phyloP scores from a whole-genome alignment of 2,329 filamentous ascomycete genomes.

The Hymenoscyphus repandus region DNA sequence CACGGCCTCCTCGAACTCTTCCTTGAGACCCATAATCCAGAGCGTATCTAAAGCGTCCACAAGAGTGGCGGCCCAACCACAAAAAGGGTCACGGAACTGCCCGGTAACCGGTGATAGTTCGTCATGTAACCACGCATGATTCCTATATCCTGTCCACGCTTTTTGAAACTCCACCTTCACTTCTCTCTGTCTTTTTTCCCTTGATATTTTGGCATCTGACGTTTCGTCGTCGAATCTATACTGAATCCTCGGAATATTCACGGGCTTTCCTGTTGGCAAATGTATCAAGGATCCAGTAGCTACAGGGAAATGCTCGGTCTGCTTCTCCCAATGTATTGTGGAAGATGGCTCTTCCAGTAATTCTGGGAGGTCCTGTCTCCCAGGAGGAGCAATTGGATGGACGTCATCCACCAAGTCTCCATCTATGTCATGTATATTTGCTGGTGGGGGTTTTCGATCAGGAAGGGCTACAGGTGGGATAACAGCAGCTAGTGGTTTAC shows the following conservation, averaged over 20 bases:
- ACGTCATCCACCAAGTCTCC: slow-evolving; percentile 17
- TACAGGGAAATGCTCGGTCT: slow-evolving; percentile 73
- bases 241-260: slow-evolving; percentile 72
- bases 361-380: slow-evolving; percentile 22
- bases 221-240: slow-evolving; percentile 64
- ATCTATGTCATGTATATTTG: slow-evolving; percentile 7
- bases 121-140: slow-evolving; percentile 78
- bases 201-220: slow-evolving; percentile 51
- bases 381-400: slow-evolving; percentile 26
- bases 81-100: slow-evolving; percentile 72
- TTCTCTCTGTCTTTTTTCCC: slow-evolving; percentile 56
- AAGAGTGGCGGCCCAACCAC: slow-evolving; percentile 83
- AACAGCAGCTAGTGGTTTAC: slow-evolving; percentile 4
- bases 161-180: slow-evolving; percentile 72
- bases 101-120: slow-evolving; percentile 73
- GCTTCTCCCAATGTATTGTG: slow-evolving; percentile 66
- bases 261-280: slow-evolving; percentile 67
- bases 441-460: slow-evolving; percentile 19
- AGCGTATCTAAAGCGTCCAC: slow-evolving; percentile 79
- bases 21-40: slow-evolving; percentile 77
- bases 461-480: slow-evolving; percentile 24
- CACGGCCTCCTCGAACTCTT: slow-evolving; percentile 76
- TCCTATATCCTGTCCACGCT: slow-evolving; percentile 78
- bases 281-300: slow-evolving; percentile 63
- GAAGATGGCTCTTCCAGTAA: slow-evolving; percentile 15